These are phyloP conservation scores for Ophiosphaerella herpotricha DNA, from an alignment of 2,329 filamentous ascomycete species.

Conservation along the genomic window DNA sequence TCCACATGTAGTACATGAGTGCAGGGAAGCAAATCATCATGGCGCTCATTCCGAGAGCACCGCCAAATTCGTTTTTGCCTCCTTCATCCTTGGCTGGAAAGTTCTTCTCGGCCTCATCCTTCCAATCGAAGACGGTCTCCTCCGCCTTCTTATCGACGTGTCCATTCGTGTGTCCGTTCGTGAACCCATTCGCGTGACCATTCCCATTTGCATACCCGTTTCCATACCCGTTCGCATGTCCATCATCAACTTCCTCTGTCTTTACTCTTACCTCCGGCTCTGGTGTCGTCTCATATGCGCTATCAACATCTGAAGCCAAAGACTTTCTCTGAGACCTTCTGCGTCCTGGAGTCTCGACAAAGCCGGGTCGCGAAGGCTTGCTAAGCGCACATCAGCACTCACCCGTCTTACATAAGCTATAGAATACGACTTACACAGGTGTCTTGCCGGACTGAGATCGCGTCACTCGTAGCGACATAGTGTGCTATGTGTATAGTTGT, in stretches of 20 bases:
- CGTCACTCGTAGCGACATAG: conserved; percentile 49
- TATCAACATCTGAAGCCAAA: conserved; percentile 26
- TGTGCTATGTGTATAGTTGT: neutral
- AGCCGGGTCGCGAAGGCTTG: conserved; percentile 50
- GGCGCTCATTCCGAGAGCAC: conserved; percentile 73
- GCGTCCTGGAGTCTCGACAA: conserved; percentile 55
- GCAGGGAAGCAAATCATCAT: conserved; percentile 95
- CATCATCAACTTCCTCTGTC: conserved; percentile 7
- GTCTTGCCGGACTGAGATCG: conserved; percentile 56
- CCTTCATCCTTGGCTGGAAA: conserved; percentile 48
- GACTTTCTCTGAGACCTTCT: conserved; percentile 51
- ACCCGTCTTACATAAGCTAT: neutral
- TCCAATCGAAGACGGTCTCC: conserved; percentile 13
- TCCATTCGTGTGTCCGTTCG: conserved; percentile 39
- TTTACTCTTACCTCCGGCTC: conserved; percentile 31
- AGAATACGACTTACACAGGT: conserved; percentile 46
- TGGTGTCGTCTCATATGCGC: conserved; percentile 42
- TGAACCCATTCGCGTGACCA: conserved; percentile 41
- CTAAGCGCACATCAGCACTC: conserved; percentile 38
- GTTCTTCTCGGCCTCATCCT: conserved; percentile 45
- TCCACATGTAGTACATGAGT: conserved; percentile 99
- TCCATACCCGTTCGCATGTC: conserved; percentile 16
- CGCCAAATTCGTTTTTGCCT: conserved; percentile 79
- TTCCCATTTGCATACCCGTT: conserved; percentile 42
- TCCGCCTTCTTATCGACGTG: conserved; percentile 34